These are phyloP conservation scores for Penicillium sp. DNA, from an alignment of 2,329 filamentous ascomycete species.

Conservation along the genomic window DNA sequence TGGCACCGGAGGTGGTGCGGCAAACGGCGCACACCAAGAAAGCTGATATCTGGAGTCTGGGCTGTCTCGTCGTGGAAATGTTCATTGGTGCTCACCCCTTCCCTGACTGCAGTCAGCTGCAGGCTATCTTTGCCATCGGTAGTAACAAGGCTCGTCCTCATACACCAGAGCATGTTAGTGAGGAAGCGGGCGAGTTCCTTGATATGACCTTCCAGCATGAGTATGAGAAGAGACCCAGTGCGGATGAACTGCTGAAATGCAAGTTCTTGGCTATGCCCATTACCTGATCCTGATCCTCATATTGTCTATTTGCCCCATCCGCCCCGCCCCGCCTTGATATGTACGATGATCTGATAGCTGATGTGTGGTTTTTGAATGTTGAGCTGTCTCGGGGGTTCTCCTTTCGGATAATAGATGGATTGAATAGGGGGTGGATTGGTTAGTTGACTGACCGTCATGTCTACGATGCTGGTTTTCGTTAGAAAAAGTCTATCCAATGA, in stretches of 20 bases:
- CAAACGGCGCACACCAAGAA: slow-evolving; percentile 98
- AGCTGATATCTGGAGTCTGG: slow-evolving; percentile 97
- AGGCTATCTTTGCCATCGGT: slow-evolving; percentile 98
- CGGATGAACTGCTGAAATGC: slow-evolving; percentile 85
- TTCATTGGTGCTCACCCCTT: slow-evolving; percentile 97
- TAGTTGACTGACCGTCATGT: neutral
- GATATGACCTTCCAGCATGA: slow-evolving; percentile 93
- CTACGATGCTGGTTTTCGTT: neutral
- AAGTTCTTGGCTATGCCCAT: slow-evolving; percentile 75
- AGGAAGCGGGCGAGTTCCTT: slow-evolving; percentile 82
- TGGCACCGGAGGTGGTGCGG: slow-evolving; percentile 98
- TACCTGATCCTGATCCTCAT: slow-evolving; percentile 47
- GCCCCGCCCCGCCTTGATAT: slow-evolving; percentile 7
- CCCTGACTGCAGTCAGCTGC: slow-evolving; percentile 93
- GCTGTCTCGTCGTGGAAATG: slow-evolving; percentile 98
- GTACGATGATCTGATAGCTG: slow-evolving; percentile 24
- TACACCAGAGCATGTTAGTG: slow-evolving; percentile 82
- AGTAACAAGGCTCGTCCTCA: slow-evolving; percentile 84
- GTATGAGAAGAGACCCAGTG: slow-evolving; percentile 86
- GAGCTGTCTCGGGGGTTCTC: neutral
- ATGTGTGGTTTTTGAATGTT: slow-evolving; percentile 9
- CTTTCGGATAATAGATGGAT: neutral
- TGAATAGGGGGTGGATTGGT: neutral
- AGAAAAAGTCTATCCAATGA: neutral
- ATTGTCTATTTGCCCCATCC: neutral